Evolutionary conservation across 805 yeast species (phyloP), one percentile per base, ranked within the genome.

Genomic region (Pichia membranifaciens): DNA sequence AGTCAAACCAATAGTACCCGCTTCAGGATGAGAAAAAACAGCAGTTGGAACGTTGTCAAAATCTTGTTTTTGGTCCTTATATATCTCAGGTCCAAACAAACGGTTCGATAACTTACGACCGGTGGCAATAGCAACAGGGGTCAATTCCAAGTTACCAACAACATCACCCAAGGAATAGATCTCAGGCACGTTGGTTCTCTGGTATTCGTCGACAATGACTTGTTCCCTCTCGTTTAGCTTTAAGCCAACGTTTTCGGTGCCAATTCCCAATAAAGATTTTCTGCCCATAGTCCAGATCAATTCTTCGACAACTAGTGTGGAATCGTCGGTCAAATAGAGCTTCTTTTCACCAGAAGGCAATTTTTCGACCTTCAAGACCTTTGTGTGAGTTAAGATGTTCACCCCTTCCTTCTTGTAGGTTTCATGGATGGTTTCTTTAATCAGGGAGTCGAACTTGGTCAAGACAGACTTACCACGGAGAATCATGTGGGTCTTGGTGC

Each of bases 121-220:
- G 9, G 99, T 90, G 33, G 99, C 97, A 70, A 93, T 93, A 34
- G 99, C 99, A 38, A 89, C 97, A 8, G 99, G 99, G 2, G 99
- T 93, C 59, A 93, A 77, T 72, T 93, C 98, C 39, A 87, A 84
- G 28, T 85, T 81, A 52, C 96, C 97, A 38, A 87, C 84, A 51
- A 91, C 95, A 66, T 93, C 99, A 61, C 99, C 99, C 40, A 93
- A 71, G 1, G 99, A 84, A 64, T 76, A 87, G 54, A 93, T 74
- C 64, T 80, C 76, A 47, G 78, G 71, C 54, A 84, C 77, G 43
- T 79, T 73, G 8, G 97, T 84, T 61, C 81, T 78, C 74, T 93
- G 98, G 68, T 71, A 91, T 69, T 88, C 96, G 65, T 93, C 96
- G 33, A 80, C 96, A 43, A 76, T 66, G 41, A 93, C 74, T 65